Percentiles rank a stretch among this genome's conserved stretches.
These are phyloP conservation scores for Plectosphaerella cucumerina DNA, from an alignment of 2,329 filamentous ascomycete genomes.

Conservation along the genomic window DNA sequence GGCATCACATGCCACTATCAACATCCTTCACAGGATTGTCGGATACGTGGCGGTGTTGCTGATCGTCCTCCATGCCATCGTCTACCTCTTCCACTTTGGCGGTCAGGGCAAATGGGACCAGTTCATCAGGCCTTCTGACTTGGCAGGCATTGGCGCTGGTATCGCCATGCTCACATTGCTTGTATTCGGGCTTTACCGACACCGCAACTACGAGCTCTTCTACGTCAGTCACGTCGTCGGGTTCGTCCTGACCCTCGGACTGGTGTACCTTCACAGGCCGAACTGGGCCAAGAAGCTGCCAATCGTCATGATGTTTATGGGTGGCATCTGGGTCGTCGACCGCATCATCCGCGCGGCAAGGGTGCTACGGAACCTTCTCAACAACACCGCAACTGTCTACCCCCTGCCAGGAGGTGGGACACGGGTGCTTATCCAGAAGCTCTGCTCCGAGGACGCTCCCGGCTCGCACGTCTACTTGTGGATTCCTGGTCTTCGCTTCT, in stretches of 20 bases:
- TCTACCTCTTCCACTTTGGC: constrained; percentile 27
- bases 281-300: constrained; percentile 29
- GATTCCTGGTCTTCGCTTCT: constrained; percentile 45
- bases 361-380: constrained; percentile 26
- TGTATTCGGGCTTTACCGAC: constrained; percentile 24
- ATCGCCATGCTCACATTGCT: constrained; percentile 27
- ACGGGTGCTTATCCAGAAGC: constrained; percentile 39
- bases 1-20: constrained; percentile 41
- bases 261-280: constrained; percentile 39
- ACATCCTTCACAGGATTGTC: constrained; percentile 39
- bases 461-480: constrained; percentile 48
- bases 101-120: constrained; percentile 11
- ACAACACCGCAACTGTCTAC: constrained; percentile 35
- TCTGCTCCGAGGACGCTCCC: constrained; percentile 22
- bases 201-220: constrained; percentile 42
- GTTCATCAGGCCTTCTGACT: constrained; percentile 22
- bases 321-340: constrained; percentile 38
- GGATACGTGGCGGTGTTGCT: constrained; percentile 36
- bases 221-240: constrained; percentile 38
- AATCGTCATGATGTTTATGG: constrained; percentile 32
- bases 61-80: constrained; percentile 29
- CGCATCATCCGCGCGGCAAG: constrained; percentile 30
- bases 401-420: constrained; percentile 40
- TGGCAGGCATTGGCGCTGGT: constrained; percentile 30
- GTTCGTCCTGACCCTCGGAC: constrained; percentile 34